A percentile compares a stretch with the other conserved stretches of the same genome.
Evolutionary conservation across 371 early-diverging fungal genomes (phyloP).

Genomic region (Mortierella sp.): DNA sequence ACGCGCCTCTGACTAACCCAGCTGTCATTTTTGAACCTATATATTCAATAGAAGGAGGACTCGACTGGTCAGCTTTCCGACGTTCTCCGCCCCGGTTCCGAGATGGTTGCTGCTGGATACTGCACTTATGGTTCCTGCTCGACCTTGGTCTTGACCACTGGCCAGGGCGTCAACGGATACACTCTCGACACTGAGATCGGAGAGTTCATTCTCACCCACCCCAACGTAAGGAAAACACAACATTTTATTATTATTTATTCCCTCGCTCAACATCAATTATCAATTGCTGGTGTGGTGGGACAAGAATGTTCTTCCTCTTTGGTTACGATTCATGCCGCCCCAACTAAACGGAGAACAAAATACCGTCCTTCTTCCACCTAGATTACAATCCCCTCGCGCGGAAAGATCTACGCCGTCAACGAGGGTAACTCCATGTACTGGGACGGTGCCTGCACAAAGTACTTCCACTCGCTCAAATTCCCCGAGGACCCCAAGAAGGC

Average conservation of each 20-base stretch:
- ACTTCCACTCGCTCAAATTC: constrained; percentile 90
- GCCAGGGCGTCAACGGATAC: constrained; percentile 94
- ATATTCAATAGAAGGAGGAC: constrained; percentile 44
- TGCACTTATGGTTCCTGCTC: constrained; percentile 97
- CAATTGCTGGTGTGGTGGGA: constrained; percentile 6
- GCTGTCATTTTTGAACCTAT: not conserved
- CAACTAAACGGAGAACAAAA: not conserved
- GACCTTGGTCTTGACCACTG: constrained; percentile 87
- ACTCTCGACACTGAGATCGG: constrained; percentile 97
- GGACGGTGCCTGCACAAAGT: constrained; percentile 90
- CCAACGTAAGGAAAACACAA: constrained; percentile 67
- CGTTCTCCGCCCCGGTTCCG: constrained; percentile 91
- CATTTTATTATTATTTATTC: not conserved
- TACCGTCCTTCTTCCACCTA: constrained; percentile 18
- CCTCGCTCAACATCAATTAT: too few relatives aligned
- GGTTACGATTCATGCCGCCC: constrained; percentile 10
- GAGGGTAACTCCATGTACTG: constrained; percentile 97
- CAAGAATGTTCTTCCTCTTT: not conserved
- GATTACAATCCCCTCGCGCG: constrained; percentile 85
- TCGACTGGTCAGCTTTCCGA: constrained; percentile 65
- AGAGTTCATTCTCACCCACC: constrained; percentile 98
- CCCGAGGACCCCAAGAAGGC: constrained; percentile 80
- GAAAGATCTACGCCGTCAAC: constrained; percentile 98
- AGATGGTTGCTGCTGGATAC: constrained; percentile 96
- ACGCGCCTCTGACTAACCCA: not conserved